These are phyloP conservation scores for Hamamelis virginiana DNA, from an alignment of 164 flowering plant species.

Conservation along the genomic window DNA sequence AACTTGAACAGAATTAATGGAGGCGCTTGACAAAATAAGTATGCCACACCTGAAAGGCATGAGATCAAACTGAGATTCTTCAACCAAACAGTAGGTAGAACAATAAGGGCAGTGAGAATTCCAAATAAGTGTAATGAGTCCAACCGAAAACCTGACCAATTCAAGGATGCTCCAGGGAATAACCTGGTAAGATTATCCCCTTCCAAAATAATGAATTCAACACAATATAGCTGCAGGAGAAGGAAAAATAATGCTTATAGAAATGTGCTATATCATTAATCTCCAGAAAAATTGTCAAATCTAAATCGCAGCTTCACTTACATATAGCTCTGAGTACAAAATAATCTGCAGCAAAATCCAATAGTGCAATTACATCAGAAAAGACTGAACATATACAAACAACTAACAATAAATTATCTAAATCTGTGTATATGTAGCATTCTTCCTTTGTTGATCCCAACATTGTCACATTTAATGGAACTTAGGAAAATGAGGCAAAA, in stretches of 20 bases:
- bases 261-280: neutral
- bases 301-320: slow-evolving; percentile 43
- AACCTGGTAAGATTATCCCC: slow-evolving; percentile 84
- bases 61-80: slow-evolving; percentile 77
- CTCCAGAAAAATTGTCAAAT: slow-evolving; percentile 4
- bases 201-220: slow-evolving; percentile 88
- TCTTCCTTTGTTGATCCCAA: neutral
- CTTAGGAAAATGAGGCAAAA: neutral
- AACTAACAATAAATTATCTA: neutral
- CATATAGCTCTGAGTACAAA: slow-evolving; percentile 79
- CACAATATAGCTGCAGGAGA: slow-evolving; percentile 74
- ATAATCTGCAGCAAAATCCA: slow-evolving; percentile 61
- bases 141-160: slow-evolving; percentile 51
- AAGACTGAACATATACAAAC: neutral
- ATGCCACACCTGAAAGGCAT: slow-evolving; percentile 71
- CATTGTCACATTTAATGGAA: neutral
- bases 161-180: slow-evolving; percentile 71
- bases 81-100: slow-evolving; percentile 87
- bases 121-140: slow-evolving; percentile 76
- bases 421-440: neutral
- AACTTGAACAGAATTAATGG: neutral
- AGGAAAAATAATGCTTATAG: neutral
- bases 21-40: neutral
- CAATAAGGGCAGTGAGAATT: slow-evolving; percentile 58
- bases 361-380: slow-evolving; percentile 21